Base-by-base conservation (phyloP, 225 moss, liverwort and hornwort species). In the Lunularia cruciata region DNA sequence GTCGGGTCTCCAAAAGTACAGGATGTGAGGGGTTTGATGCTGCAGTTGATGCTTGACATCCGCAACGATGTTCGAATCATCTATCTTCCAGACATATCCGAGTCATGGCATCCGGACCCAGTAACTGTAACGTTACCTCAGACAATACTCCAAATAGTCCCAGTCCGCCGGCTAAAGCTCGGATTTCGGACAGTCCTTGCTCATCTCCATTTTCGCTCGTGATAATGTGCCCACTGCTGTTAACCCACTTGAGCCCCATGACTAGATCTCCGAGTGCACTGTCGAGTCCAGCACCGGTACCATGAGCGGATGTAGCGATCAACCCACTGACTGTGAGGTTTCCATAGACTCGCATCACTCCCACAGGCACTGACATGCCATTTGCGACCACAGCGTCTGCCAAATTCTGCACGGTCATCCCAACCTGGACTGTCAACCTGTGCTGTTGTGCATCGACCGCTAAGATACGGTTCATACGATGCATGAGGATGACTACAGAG, bases 371-470 rank as follows among this genome's bases (percentile, higher is more conserved):
- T 11, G 88, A 83, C 79, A 85, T 6, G 18, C 20, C 67, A 30
- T 75, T 66, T 7, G 57, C 72, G 23, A 76, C 75, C 4, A 78
- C 81, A 0, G 81, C 77, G 10, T 79, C 75, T 14, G 64, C 79
- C 2, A 88, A 79, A 59, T 77, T 60, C n/a, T 80, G 67, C 1
- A 83, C 36, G 26, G 85, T 83, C 83, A 88, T 88, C n/a, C 85
- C 88, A 0, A 79, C 77, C 37, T 73, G 83, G 36, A 88, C 81
- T 0, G 85, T 85, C 9, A 88, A 14, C 51, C 54, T 46, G 2
- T 27, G 47, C 0, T 33, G 62, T 34, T 48, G 57, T 3, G 35
- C 10, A 16, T 88, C 79, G 8, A 75, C 85, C 0, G 19, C 52
- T 0, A 81, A 69, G 0, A 88, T 70, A 10, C 76, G 65, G 48